These are phyloP conservation scores for Sporothrix variecibatus DNA, from an alignment of 2,329 filamentous ascomycete species.

Conservation along the genomic window DNA sequence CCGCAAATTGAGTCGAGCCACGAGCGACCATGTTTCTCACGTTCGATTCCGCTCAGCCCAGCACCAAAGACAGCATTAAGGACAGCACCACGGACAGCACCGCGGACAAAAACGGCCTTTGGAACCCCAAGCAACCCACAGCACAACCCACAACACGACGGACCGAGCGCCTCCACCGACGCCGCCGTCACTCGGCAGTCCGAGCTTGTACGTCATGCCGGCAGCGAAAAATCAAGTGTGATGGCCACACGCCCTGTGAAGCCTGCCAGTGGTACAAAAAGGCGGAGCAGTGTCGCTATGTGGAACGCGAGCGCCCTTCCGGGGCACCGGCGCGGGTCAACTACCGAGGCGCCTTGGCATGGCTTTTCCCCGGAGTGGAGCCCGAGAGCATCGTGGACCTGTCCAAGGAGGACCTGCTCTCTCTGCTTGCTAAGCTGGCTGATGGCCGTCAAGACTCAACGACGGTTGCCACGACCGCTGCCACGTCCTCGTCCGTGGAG, in stretches of 20 bases:
- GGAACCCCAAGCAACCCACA: background rate
- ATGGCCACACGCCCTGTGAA: constrained; percentile 3
- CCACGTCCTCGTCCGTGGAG: background rate
- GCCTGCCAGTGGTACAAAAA: constrained; percentile 13
- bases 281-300: constrained; percentile 8
- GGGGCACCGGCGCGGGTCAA: background rate
- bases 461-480: background rate
- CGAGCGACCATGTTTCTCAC: background rate
- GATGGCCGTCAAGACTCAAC: background rate
- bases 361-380: background rate
- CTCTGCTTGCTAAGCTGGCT: background rate
- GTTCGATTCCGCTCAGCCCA: constrained; percentile 1
- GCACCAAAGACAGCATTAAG: background rate
- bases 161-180: constrained; percentile 7
- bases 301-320: background rate
- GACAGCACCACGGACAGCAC: background rate
- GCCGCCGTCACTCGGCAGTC: background rate
- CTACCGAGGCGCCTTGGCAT: background rate
- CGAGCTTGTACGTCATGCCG: constrained; percentile 7
- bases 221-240: constrained; percentile 2
- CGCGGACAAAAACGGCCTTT: background rate
- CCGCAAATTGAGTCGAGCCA: no score
- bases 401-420: background rate
- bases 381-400: background rate
- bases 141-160: background rate